Evolutionary conservation across 768 basidiomycete species (phyloP).

Genomic region (Amanita pseudoporphyria): DNA sequence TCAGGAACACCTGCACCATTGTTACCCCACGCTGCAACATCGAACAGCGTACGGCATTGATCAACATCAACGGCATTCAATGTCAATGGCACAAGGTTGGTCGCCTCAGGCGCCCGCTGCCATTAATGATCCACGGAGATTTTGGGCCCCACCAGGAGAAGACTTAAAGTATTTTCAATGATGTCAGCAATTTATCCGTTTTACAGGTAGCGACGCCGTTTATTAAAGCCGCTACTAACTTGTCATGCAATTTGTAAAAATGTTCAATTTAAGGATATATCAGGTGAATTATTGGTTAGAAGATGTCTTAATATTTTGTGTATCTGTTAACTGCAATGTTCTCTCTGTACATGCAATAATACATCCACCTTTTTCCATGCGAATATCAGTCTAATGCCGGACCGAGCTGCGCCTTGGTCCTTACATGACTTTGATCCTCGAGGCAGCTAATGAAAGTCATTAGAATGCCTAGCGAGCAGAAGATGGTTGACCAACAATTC

Average conservation of each 20-base stretch:
- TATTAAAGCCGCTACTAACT: no score
- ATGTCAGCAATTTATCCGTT: background rate
- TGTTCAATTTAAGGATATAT: no score
- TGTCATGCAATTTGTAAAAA: no score
- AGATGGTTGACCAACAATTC: background rate
- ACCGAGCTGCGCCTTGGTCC: no score
- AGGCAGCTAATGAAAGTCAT: background rate
- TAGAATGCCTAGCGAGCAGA: background rate
- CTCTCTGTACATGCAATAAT: no score
- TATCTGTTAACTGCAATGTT: no score
- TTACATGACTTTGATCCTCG: background rate
- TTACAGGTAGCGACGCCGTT: no score
- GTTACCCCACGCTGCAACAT: slow-evolving; percentile 14
- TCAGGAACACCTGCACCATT: slow-evolving; percentile 4
- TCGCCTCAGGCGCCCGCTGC: background rate
- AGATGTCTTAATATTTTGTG: no score
- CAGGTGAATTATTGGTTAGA: no score
- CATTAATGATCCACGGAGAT: background rate
- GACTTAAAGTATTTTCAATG: background rate
- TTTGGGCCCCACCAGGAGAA: background rate
- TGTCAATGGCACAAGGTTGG: background rate
- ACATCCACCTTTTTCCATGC: no score
- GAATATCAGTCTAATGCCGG: no score
- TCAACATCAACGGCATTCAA: slow-evolving; percentile 5
- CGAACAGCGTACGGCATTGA: slow-evolving; percentile 12